Evolutionary conservation across 495 filamentous ascomycete genomes (phyloP), one percentile per base, ranked within the genome.

Genomic region (Xylaria nigripes): DNA sequence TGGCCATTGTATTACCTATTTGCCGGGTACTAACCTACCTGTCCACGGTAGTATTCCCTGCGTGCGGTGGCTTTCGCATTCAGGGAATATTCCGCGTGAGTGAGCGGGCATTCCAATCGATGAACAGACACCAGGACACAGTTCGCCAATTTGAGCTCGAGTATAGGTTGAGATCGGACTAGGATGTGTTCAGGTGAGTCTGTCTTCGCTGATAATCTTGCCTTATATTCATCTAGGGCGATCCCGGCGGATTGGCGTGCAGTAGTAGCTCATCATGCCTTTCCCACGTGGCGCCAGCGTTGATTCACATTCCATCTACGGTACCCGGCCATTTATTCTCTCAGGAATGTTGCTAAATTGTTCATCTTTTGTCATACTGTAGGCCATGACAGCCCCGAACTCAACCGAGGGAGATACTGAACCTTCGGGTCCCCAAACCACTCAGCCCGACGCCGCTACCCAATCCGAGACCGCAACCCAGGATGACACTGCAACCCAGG

Each of bases 331-430:
- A 40, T 25, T 30, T 16, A 42, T 13, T 18, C 40, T 16, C 53
- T 6, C 6, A 43, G 53, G 53, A 49, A 48, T 55, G 46, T 18
- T 44, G 47, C 45, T 34, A 48, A 55, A 30, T 18, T 16, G 1
- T 4, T 18, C 40, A 27, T 19, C 27, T 15, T 7, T 45, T 22
- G 12, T 15, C 9, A 23, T 48, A 29, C 32, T 36, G 2, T 46
- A 66, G 64, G 61, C 57, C 63, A 66, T 66, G 64, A 60, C 64
- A 61, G 56, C 45, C 53, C 56, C 59, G 16, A 66, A 62, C 36
- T 48, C 64, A 56, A 57, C 45, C 53, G 53, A 55, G 23, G 64
- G 58, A 47, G 64, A 66, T 58, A 57, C 59, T 54, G 61, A 64
- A 54, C 52, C 58, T 8, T 57, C 61, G 57, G 64, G 51, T 56